Conservation (phyloP, 805 yeast genomes). For the Myxozyma vanderwaltii region DNA sequence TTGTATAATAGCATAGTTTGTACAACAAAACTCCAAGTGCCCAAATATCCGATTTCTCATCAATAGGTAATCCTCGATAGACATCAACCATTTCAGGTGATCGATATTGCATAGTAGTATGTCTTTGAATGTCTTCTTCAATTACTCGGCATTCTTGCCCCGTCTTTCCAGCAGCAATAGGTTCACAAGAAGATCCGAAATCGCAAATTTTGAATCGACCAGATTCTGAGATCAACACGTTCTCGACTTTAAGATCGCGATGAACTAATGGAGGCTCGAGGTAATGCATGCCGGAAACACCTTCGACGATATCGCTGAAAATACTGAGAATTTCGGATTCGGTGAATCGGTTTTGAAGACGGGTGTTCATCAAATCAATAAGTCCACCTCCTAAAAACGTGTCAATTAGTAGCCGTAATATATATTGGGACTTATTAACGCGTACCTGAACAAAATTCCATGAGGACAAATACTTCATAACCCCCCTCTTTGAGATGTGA, state of each 20-base stretch:
- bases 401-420: neutral
- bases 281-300: slow-evolving; percentile 83
- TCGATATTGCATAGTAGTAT: slow-evolving; percentile 94
- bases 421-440: too few species aligned
- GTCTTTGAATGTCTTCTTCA: slow-evolving; percentile 80
- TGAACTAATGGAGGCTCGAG: slow-evolving; percentile 71
- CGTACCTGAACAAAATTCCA: slow-evolving; percentile 88
- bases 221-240: slow-evolving; percentile 72
- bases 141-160: slow-evolving; percentile 72
- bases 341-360: slow-evolving; percentile 73
- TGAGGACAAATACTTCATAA: slow-evolving; percentile 85
- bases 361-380: slow-evolving; percentile 82
- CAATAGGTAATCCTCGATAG: slow-evolving; percentile 77
- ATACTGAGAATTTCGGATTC: slow-evolving; percentile 80
- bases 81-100: slow-evolving; percentile 96
- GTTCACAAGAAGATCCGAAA: slow-evolving; percentile 76
- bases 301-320: slow-evolving; percentile 78
- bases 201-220: slow-evolving; percentile 83
- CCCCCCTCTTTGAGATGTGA: slow-evolving; percentile 59
- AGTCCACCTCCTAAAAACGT: slow-evolving; percentile 59
- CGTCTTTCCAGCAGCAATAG: slow-evolving; percentile 72
- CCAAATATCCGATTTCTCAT: slow-evolving; percentile 94
- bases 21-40: slow-evolving; percentile 91
- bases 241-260: slow-evolving; percentile 92
- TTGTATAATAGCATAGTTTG: slow-evolving; percentile 86